Conservation (phyloP, 257 asterid genomes). For the Solanum sejunctum region DNA sequence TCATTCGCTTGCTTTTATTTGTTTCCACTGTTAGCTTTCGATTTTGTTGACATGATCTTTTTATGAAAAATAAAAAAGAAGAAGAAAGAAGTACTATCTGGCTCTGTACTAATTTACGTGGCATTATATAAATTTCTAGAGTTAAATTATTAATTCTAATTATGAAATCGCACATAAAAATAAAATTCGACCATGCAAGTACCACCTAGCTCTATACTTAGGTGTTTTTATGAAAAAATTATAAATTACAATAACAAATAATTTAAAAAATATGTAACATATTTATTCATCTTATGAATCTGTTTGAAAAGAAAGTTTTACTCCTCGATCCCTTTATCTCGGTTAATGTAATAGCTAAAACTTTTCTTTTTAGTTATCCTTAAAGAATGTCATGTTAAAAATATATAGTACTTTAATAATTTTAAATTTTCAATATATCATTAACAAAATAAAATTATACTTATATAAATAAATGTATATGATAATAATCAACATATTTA, state of each 20-base stretch:
- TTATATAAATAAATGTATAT: not conserved
- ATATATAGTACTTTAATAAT: not conserved
- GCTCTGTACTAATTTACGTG: not conserved
- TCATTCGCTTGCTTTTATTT: not conserved
- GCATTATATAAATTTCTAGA: not conserved
- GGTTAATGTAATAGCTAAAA: not conserved
- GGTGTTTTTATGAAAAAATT: not conserved
- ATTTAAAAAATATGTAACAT: no score
- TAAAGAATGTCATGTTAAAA: not conserved
- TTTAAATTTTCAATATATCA: not conserved
- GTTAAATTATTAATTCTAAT: not conserved
- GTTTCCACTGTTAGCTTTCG: not conserved
- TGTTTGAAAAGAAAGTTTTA: not conserved
- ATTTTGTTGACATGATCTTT: not conserved
- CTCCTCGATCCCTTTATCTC: not conserved
- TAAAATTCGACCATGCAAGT: no score
- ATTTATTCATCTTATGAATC: no score
- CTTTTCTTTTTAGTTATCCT: not conserved
- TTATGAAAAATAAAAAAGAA: not conserved
- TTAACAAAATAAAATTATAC: not conserved
- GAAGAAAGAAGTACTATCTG: not conserved
- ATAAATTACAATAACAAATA: not conserved
- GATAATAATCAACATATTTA: not conserved
- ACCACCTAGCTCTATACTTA: not conserved
- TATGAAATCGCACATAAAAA: rapidly evolving